phyloP scores from a whole-genome alignment of 2,329 filamentous ascomycete genomes.

The Plenodomus lindquistii region DNA sequence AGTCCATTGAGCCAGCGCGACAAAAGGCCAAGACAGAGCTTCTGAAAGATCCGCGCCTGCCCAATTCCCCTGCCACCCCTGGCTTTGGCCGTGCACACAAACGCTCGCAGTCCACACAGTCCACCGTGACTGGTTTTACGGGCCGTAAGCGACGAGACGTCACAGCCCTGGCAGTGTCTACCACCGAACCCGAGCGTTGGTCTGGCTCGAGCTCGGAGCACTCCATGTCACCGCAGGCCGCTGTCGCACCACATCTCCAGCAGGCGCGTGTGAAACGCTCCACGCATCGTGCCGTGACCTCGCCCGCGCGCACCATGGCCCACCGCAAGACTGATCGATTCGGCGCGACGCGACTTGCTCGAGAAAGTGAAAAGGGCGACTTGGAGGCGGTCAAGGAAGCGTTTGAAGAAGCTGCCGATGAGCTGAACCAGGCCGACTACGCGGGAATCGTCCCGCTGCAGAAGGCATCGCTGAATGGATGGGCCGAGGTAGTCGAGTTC shows the following conservation, averaged over 20 bases:
- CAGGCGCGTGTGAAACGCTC: slow-evolving; percentile 60
- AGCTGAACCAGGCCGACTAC: slow-evolving; percentile 87
- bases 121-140: slow-evolving; percentile 29
- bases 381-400: slow-evolving; percentile 76
- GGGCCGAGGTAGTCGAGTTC: slow-evolving; percentile 83
- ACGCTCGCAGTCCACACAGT: slow-evolving; percentile 46
- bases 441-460: slow-evolving; percentile 96
- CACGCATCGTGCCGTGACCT: slow-evolving; percentile 64
- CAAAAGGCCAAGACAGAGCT: slow-evolving; percentile 46
- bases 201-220: slow-evolving; percentile 43
- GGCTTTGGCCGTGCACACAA: slow-evolving; percentile 43
- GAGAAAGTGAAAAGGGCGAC: slow-evolving; percentile 85
- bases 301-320: slow-evolving; percentile 61
- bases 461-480: slow-evolving; percentile 86
- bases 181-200: slow-evolving; percentile 36
- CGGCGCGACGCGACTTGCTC: slow-evolving; percentile 86
- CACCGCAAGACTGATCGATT: slow-evolving; percentile 90
- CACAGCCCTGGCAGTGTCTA: slow-evolving; percentile 33
- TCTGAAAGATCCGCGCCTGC: slow-evolving; percentile 36
- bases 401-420: slow-evolving; percentile 77
- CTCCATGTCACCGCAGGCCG: slow-evolving; percentile 41
- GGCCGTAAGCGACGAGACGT: slow-evolving; percentile 42
- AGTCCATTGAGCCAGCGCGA: slow-evolving; percentile 44
- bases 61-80: slow-evolving; percentile 39
- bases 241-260: slow-evolving; percentile 30